Percentiles rank a stretch among this genome's conserved stretches.
These are phyloP conservation scores for Brassica cretica DNA, from an alignment of 345 rosid genomes.

Conservation along the genomic window DNA sequence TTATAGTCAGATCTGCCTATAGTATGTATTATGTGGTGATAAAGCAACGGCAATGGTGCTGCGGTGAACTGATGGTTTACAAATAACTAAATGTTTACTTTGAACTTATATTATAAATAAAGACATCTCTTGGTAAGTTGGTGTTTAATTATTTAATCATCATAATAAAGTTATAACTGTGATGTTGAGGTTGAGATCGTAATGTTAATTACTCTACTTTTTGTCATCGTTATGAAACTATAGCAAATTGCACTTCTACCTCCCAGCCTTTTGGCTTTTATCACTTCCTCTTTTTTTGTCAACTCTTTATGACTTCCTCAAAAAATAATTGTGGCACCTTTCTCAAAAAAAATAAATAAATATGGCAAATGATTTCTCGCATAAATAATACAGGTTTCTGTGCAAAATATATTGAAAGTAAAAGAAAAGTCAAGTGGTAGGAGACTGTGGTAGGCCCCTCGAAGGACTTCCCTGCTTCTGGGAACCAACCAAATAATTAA, in stretches of 20 bases:
- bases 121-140: constrained; percentile 19
- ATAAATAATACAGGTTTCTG: not conserved
- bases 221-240: not conserved
- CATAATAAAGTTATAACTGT: constrained; percentile 1
- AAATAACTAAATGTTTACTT: constrained; percentile 2
- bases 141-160: constrained; percentile 11
- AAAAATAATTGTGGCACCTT: not conserved
- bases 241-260: not conserved
- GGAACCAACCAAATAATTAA: constrained; percentile 46
- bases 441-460: constrained; percentile 27
- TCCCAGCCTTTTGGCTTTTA: not conserved
- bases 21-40: not conserved
- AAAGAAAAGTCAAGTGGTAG: constrained; percentile 3
- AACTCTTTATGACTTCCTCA: not conserved
- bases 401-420: not conserved
- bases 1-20: not conserved
- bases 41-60: constrained; percentile 1
- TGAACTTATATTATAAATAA: not conserved
- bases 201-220: not conserved
- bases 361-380: constrained; percentile 6
- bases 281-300: not conserved
- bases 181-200: constrained; percentile 29
- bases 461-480: constrained; percentile 45
- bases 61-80: not conserved
- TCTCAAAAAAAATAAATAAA: not conserved